Evolutionary conservation across 2,329 filamentous ascomycete genomes (phyloP), one percentile per base, ranked within the genome.

Genomic region (Furcasterigmium sp.): DNA sequence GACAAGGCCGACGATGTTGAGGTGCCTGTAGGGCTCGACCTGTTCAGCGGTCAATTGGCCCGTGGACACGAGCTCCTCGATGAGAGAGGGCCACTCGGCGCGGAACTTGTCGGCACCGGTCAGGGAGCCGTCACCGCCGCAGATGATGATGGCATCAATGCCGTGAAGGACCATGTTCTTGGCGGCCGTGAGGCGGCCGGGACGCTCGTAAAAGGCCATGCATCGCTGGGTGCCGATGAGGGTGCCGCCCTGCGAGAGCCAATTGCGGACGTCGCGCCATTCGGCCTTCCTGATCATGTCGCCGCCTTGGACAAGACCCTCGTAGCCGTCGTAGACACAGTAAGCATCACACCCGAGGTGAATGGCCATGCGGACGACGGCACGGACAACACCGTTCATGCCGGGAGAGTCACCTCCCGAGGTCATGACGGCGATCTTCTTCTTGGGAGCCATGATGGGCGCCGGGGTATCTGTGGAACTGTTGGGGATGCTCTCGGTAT

Each of bases 1-100:
- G 21, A 98, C 93, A 41, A 97, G 73, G 38, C 93, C 93, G 42
- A 97, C 91, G 53, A 98, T 95, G 67, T 97, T 98, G 59, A 98
- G 78, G 54, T 94, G 82, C 57, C 78, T 77, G 74, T 89, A 95
- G 2, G 87, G 85, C 37, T 80, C 73, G 46, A 88, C 69, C 60
- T 95, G 84, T 44, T 84, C 78, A 35, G 70, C 57, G 7, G 80
- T 84, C 55, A 96, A 74, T 57, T 91, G 76, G 42, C 82, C 82
- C 3, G 68, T 86, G 39, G 78, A 61, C 28, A 97, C 85, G 48
- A 98, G 78, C 71, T 98, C 93, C 41, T 87, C 73, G 46, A 98
- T 65, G 51, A 98, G 75, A 35, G 85, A 82, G 3, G 91, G 88
- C 93, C 93, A 98, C 63, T 98, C 93, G 40, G 79, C 73, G 50